Percentiles rank a stretch among this genome's conserved stretches.
Conservation (phyloP, 1,284 basidiomycete genomes). For the Puccinia horiana region DNA sequence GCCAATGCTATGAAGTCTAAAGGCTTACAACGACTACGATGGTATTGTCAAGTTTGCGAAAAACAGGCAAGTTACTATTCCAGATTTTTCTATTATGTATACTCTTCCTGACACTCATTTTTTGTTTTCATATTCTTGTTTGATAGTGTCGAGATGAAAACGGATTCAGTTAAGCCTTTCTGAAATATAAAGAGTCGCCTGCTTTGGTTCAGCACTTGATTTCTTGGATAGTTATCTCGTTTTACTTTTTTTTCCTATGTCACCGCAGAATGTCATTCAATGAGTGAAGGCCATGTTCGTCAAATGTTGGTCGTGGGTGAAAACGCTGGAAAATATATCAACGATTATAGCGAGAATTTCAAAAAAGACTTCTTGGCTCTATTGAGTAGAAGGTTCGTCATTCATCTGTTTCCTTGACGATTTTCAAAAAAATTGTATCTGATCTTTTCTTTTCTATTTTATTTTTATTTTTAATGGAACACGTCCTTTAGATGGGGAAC, state of each 20-base stretch:
- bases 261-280: slow-evolving; percentile 64
- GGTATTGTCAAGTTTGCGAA: slow-evolving; percentile 70
- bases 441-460: neutral
- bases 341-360: slow-evolving; percentile 84
- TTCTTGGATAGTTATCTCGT: neutral
- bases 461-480: neutral
- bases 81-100: neutral
- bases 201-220: slow-evolving; percentile 27
- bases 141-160: slow-evolving; percentile 71
- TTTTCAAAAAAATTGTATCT: slow-evolving; percentile 6
- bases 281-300: slow-evolving; percentile 83
- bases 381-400: slow-evolving; percentile 72
- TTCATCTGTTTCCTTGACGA: neutral
- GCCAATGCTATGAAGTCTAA: slow-evolving; percentile 96
- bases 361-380: slow-evolving; percentile 87
- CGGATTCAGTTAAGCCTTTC: slow-evolving; percentile 76
- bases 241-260: neutral
- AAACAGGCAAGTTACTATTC: slow-evolving; percentile 7
- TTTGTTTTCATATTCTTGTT: neutral
- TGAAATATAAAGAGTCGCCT: too few species aligned
- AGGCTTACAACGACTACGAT: slow-evolving; percentile 80
- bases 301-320: slow-evolving; percentile 96
- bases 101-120: neutral
- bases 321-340: slow-evolving; percentile 83
- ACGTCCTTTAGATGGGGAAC: slow-evolving; percentile 72